Evolutionary conservation across 257 asterid species (phyloP).

Genomic region (Misopates orontium): DNA sequence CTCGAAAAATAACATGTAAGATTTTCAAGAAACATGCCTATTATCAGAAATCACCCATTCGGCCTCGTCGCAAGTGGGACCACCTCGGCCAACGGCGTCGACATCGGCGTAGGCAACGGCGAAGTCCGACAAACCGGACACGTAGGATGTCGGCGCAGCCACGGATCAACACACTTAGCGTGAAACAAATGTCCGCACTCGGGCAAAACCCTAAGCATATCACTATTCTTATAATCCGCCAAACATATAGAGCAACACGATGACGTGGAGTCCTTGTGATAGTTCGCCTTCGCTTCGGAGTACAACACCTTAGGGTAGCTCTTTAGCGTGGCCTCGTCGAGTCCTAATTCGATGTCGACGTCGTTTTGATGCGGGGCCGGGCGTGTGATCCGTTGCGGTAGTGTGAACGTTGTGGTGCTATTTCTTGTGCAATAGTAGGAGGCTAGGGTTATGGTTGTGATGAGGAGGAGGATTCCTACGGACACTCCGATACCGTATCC

Average conservation of each 20-base stretch:
- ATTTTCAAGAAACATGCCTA: too few species aligned
- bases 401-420: slow-evolving; percentile 27
- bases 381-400: slow-evolving; percentile 26
- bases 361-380: neutral
- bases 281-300: slow-evolving; percentile 38
- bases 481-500: slow-evolving; percentile 87
- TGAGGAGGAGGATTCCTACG: slow-evolving; percentile 74
- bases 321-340: slow-evolving; percentile 38
- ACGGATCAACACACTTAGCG: slow-evolving; percentile 49
- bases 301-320: slow-evolving; percentile 25
- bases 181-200: slow-evolving; percentile 58
- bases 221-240: slow-evolving; percentile 44
- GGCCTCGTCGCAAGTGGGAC: neutral
- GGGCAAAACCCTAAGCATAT: slow-evolving; percentile 47
- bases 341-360: slow-evolving; percentile 37
- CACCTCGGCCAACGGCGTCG: slow-evolving; percentile 3
- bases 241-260: slow-evolving; percentile 48
- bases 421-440: slow-evolving; percentile 78
- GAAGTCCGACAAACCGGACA: slow-evolving; percentile 61
- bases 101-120: slow-evolving; percentile 18
- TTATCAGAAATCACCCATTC: neutral
- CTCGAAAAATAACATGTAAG: too few species aligned
- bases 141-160: slow-evolving; percentile 45
- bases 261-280: slow-evolving; percentile 20
- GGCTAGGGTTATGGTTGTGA: slow-evolving; percentile 76